These are phyloP conservation scores for Tolypocladium tropicale DNA, from an alignment of 2,329 filamentous ascomycete species.

Conservation along the genomic window DNA sequence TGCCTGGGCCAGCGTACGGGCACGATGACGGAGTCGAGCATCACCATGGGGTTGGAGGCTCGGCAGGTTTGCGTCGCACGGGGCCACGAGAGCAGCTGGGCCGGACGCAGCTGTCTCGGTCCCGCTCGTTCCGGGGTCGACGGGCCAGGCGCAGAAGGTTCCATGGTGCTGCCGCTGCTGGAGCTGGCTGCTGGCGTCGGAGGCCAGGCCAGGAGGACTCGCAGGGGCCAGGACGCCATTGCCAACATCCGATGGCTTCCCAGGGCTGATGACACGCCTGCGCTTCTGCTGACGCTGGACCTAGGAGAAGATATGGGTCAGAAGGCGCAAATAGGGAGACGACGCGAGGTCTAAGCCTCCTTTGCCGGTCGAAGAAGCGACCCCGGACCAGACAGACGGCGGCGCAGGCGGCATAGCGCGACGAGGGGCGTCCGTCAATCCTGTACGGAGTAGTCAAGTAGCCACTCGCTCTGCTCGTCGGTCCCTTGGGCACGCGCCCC, in stretches of 20 bases:
- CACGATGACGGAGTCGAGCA: constrained; percentile 1
- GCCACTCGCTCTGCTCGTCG: not conserved
- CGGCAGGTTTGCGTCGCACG: not conserved
- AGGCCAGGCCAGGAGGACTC: not conserved
- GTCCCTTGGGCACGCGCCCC: not conserved
- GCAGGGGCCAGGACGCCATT: not conserved
- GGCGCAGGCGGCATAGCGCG: not conserved
- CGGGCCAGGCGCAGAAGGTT: not conserved
- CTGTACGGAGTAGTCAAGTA: not conserved
- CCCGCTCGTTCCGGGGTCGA: constrained; percentile 1
- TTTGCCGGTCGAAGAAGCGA: constrained; percentile 2
- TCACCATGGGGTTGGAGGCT: constrained; percentile 1
- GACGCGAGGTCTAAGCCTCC: not conserved
- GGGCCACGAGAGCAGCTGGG: not conserved
- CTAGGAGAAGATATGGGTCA: constrained; percentile 1
- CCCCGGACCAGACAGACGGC: not conserved
- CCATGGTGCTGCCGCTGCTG: not conserved
- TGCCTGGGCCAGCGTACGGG: not conserved
- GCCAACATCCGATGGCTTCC: not conserved
- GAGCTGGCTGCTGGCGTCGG: not conserved
- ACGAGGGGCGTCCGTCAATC: not conserved
- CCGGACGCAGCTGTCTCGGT: constrained; percentile 1
- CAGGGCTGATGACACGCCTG: not conserved
- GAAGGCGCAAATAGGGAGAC: not conserved
- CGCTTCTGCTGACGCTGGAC: not conserved